phyloP scores from a whole-genome alignment of 345 rosid genomes.

The Balakata baccata region DNA sequence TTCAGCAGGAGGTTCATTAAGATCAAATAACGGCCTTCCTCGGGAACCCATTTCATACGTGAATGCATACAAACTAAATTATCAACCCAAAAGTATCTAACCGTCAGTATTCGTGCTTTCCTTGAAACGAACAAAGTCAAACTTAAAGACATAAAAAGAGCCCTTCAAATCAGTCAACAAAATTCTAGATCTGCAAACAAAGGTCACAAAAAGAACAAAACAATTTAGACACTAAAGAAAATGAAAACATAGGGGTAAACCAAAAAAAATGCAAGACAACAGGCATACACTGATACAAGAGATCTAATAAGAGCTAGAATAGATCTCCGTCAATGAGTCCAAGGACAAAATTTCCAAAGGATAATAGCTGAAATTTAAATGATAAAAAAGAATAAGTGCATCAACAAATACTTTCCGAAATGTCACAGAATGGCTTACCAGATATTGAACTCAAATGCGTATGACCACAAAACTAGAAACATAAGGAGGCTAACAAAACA shows the following conservation, averaged over 20 bases:
- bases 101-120: slow-evolving; percentile 4
- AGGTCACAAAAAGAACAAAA: neutral
- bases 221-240: neutral
- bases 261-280: neutral
- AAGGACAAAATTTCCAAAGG: neutral
- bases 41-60: slow-evolving; percentile 83
- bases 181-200: slow-evolving; percentile 21
- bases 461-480: no score
- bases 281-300: neutral
- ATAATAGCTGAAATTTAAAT: neutral
- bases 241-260: neutral
- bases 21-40: slow-evolving; percentile 87
- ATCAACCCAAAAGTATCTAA: neutral
- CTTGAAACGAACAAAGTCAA: slow-evolving; percentile 13
- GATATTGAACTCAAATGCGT: no score
- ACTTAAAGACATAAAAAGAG: slow-evolving; percentile 21
- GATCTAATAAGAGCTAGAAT: neutral
- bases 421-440: no score
- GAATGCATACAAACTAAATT: slow-evolving; percentile 60
- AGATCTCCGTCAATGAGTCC: neutral
- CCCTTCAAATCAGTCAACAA: slow-evolving; percentile 6
- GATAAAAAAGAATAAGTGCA: no score
- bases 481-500: no score
- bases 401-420: no score
- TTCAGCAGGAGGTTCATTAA: slow-evolving; percentile 90